phyloP scores from a whole-genome alignment of 306 rosid genomes.

The Echinosophora koreensis region DNA sequence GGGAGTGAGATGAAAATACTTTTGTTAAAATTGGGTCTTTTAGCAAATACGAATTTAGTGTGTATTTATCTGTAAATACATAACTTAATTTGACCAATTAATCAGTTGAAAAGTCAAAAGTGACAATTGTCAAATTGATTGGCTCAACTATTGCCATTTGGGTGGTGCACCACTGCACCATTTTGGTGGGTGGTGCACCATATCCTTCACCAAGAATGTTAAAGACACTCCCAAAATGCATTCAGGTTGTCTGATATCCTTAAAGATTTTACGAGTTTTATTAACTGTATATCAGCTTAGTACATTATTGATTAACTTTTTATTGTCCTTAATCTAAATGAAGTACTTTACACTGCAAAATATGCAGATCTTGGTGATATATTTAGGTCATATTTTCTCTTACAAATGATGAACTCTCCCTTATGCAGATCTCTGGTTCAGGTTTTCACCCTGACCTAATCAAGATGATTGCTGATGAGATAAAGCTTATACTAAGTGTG shows the following conservation, averaged over 20 bases:
- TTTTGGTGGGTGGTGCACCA: too few species aligned
- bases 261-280: not conserved
- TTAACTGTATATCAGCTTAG: not conserved
- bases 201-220: too few species aligned
- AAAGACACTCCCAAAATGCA: conserved; percentile 21
- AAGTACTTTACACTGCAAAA: not conserved
- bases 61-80: too few species aligned
- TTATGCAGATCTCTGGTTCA: conserved; percentile 33
- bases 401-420: not conserved
- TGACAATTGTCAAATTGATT: too few species aligned
- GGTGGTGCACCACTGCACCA: too few species aligned
- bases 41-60: too few species aligned
- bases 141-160: too few species aligned
- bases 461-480: not conserved
- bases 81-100: too few species aligned
- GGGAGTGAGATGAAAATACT: too few species aligned
- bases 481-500: conserved; percentile 3
- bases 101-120: too few species aligned
- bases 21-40: too few species aligned
- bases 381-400: conserved; percentile 5
- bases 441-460: not conserved
- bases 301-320: not conserved
- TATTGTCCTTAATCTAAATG: not conserved
- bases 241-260: conserved; percentile 30
- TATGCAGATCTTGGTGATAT: not conserved